Base-by-base conservation (phyloP, 1,139 yeast species). In the Nakaseomyces glabratus region DNA sequence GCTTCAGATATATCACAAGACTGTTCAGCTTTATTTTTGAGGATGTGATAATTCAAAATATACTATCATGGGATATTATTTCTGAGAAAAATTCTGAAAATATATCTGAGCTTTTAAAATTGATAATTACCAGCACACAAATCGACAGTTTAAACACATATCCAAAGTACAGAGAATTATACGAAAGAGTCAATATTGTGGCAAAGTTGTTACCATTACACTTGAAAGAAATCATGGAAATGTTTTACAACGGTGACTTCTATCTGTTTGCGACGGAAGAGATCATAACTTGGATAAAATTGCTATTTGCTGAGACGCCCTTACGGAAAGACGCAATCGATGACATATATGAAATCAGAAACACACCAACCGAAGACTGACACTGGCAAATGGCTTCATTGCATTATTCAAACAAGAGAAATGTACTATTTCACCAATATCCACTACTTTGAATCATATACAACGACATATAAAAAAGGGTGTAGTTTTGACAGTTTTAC, bases 281-380 rank as follows among this genome's bases (percentile, higher is more conserved):
- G 56, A 60, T 88, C 37, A 65, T 76, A 3, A 54, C 61, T 7
- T 61, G 86, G 49, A 64, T 88, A n/a, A 51, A 59, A 28, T 62
- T 76, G 28, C 60, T 84, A 34, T 86, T 86, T 57, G 74, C 82
- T 4, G 82, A 82, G 35, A 79, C 93, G 40, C 78, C 75, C 6
- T 55, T 73, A 33, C 68, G 94, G 44, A 69, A 69, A 29, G 62
- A 63, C 35, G 76, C 76, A 31, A 74, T 84, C 36, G 61, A 63
- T 14, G 90, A 82, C 45, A 78, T 84, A 30, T 48, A 54, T 28
- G 72, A 68, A 15, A 60, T 69, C 13, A 58, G 76, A 48, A 55
- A 47, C 24, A 57, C 48, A 3, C 38, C 45, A 12, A 15, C 34
- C 9, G 50, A 38, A 6, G 46, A 45, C 21, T 40, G 31, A 24